phyloP scores from a whole-genome alignment of 441 rosid species.

The Rhodomyrtus psidioides region DNA sequence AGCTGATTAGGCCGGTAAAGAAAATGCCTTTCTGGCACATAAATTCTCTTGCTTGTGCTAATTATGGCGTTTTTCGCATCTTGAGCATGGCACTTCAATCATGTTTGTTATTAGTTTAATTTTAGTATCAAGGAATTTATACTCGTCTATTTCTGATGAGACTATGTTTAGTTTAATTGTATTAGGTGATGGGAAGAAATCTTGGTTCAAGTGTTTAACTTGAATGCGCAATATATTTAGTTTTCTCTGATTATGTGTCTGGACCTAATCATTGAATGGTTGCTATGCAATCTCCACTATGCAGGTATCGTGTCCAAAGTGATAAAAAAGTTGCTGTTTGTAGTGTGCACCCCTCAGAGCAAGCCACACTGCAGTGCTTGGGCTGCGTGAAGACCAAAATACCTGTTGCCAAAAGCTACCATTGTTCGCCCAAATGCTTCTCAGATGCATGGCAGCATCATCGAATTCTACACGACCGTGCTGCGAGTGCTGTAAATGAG shows the following conservation, averaged over 20 bases:
- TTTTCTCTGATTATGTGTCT: not conserved
- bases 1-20: not conserved
- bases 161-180: not conserved
- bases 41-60: not conserved
- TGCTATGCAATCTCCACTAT: not conserved
- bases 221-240: not conserved
- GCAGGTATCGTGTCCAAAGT: constrained; percentile 37
- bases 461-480: constrained; percentile 23
- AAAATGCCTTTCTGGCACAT: not conserved
- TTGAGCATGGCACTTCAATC: not conserved
- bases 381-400: constrained; percentile 27
- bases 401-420: constrained; percentile 28
- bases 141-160: not conserved
- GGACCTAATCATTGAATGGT: not conserved
- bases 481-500: constrained; percentile 13
- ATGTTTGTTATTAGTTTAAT: not conserved
- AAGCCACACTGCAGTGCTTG: constrained; percentile 41
- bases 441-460: constrained; percentile 37
- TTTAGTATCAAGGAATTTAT: not conserved
- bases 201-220: not conserved
- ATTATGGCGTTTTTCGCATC: not conserved
- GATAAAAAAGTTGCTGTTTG: constrained; percentile 18
- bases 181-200: not conserved
- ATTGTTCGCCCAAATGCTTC: constrained; percentile 39
- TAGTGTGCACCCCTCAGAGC: constrained; percentile 33